Evolutionary conservation across 331 rosid genomes (phyloP).

Genomic region (Malus hybrid): DNA sequence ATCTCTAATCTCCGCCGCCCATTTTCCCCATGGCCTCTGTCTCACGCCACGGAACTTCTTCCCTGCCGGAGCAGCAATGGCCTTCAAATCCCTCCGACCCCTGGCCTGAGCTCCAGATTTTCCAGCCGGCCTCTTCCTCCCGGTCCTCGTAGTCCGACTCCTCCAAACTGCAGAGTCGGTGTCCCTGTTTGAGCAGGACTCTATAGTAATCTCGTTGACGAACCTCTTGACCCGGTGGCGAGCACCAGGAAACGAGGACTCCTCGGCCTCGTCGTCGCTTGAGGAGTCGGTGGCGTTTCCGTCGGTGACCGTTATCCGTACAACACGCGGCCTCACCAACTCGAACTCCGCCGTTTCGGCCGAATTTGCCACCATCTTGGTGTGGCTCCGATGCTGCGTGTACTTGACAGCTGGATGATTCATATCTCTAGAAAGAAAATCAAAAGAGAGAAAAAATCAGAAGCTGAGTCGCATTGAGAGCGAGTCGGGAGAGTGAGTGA

Average conservation of each 20-base stretch:
- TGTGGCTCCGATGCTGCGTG: conserved; percentile 39
- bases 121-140: conserved; percentile 5
- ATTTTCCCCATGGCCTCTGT: conserved; percentile 98
- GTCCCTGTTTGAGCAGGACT: conserved; percentile 17
- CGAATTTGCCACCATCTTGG: conserved; percentile 26
- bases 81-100: conserved; percentile 9
- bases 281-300: conserved; percentile 81
- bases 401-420: conserved; percentile 25
- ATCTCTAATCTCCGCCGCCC: conserved; percentile 99
- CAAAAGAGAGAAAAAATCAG: not conserved
- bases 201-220: conserved; percentile 61
- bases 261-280: conserved; percentile 49
- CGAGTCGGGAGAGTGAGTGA: not conserved
- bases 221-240: conserved; percentile 46
- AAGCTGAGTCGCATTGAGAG: conserved; percentile 32
- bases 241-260: not conserved
- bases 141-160: conserved; percentile 14
- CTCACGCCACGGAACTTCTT: conserved; percentile 87
- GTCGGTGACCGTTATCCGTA: conserved; percentile 59
- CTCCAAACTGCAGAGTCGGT: conserved; percentile 20
- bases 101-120: conserved; percentile 3
- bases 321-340: conserved; percentile 23
- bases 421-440: conserved; percentile 4
- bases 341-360: not conserved
- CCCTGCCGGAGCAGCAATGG: conserved; percentile 2